phyloP scores from a whole-genome alignment of 2,329 filamentous ascomycete genomes.

The Arthrobotrys entomopaga region DNA sequence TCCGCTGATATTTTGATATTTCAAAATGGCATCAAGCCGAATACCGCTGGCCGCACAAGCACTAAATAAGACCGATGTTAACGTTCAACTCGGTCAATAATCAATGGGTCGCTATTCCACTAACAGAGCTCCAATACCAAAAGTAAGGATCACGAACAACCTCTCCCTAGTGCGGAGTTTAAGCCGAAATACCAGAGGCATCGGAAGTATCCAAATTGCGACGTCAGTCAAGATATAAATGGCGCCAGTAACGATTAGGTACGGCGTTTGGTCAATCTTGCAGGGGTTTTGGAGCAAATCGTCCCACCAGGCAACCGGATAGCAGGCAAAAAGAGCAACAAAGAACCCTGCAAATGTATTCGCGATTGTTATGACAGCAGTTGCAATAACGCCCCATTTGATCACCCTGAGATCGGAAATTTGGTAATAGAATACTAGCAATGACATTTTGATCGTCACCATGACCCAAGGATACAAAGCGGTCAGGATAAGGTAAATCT shows the following conservation, averaged over 20 bases:
- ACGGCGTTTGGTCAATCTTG: background rate
- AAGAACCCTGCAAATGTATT: conserved; percentile 25
- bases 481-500: conserved; percentile 20
- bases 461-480: conserved; percentile 33
- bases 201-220: conserved; percentile 22
- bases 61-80: conserved; percentile 2
- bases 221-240: conserved; percentile 34
- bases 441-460: conserved; percentile 26
- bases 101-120: background rate
- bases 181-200: conserved; percentile 26
- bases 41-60: conserved; percentile 19
- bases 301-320: conserved; percentile 24
- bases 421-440: conserved; percentile 32
- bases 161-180: conserved; percentile 22
- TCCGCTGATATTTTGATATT: conserved; percentile 8
- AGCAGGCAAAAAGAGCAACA: background rate
- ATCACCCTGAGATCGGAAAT: conserved; percentile 24
- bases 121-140: conserved; percentile 23
- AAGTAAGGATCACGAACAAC: conserved; percentile 16
- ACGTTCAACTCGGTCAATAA: background rate
- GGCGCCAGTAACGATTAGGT: background rate
- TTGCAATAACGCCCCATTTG: conserved; percentile 8
- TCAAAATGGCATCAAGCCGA: conserved; percentile 16
- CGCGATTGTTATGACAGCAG: conserved; percentile 4
- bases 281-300: background rate